Base-by-base conservation (phyloP, 495 filamentous ascomycete species). In the Antarctomyces pellizariae region DNA sequence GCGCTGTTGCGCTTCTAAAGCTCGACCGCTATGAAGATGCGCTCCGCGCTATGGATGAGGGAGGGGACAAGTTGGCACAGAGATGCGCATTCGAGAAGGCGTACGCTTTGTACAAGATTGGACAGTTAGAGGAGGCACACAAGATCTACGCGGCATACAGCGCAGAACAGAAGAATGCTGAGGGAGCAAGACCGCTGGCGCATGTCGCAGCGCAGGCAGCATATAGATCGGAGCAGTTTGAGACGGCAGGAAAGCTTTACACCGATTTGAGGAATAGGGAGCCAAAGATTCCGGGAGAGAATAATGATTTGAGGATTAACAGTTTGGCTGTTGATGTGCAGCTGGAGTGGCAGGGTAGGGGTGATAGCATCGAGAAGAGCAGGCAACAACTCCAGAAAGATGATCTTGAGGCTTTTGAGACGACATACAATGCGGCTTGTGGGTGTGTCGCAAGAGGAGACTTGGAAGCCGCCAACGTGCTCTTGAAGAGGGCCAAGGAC, bases 1-100 rank as follows among this genome's bases (percentile, higher is more conserved):
- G 77, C 35, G 59, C 71, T 6, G 74, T 95, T 19, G 82, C 86
- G 7, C 60, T 99, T 18, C 50, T 95, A 27, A 90, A 89, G 44
- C 69, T 95, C 26, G 89, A 99, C 45, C 78, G 83, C 32, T 93
- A 73, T 46, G 73, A 86, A 11, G 86, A 97, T 51, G 75, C 80
- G 13, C 55, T 91, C 25, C 68, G 66, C 22, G 64, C 67, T 17
- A 60, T 95, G 30, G 67, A 79, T 41, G 63, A 70, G 19, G 71
- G 61, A 23, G 75, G 73, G 18, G 56, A 73, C 36, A 49, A 45
- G 26, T 46, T 92, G 31, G 73, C 73, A 43, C 53, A 68, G 25
- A 46, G 44, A 18, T 83, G 75, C 14, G 39, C 54, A 7, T 48
- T 91, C 23, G 86, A 92, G 50, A 74, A 74, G 45, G 76, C 79